Evolutionary conservation across 2,329 filamentous ascomycete genomes (phyloP).

Genomic region (Cladosporium sp.): DNA sequence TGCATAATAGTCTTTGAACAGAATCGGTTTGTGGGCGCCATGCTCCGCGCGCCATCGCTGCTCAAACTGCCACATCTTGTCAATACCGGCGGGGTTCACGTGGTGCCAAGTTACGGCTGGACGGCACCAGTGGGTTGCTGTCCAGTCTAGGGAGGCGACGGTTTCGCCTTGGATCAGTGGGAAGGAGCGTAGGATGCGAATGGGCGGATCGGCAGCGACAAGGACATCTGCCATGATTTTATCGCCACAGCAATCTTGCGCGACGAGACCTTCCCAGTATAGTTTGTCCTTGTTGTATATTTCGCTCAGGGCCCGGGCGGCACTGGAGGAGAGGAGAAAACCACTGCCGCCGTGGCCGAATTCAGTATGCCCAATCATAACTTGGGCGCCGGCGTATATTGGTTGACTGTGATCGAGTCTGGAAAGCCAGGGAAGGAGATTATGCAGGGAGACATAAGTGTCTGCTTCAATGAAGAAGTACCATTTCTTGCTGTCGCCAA

Average conservation of each 20-base stretch:
- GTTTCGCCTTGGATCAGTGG: constrained; percentile 36
- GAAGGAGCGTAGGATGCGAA: constrained; percentile 33
- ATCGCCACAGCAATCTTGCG: constrained; percentile 35
- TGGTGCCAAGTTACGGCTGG: constrained; percentile 36
- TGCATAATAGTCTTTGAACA: constrained; percentile 32
- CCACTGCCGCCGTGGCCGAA: constrained; percentile 49
- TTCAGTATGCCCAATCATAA: constrained; percentile 24
- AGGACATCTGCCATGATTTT: constrained; percentile 33
- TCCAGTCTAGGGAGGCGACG: constrained; percentile 33
- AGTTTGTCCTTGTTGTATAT: constrained; percentile 18
- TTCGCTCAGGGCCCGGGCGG: constrained; percentile 30
- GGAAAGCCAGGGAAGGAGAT: constrained; percentile 42
- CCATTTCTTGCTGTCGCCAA: constrained; percentile 52
- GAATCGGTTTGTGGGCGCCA: constrained; percentile 32
- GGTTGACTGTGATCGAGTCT: constrained; percentile 40
- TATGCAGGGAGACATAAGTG: constrained; percentile 42
- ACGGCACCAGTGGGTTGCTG: constrained; percentile 33
- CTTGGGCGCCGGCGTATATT: constrained; percentile 46
- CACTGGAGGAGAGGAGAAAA: constrained; percentile 42
- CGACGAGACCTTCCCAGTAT: constrained; percentile 32
- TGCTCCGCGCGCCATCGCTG: constrained; percentile 30
- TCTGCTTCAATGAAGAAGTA: constrained; percentile 58
- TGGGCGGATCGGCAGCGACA: constrained; percentile 26
- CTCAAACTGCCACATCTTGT: constrained; percentile 30
- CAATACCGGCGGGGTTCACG: constrained; percentile 23